A percentile compares a stretch with the other conserved stretches of the same genome.
phyloP scores from a whole-genome alignment of 305 asterid genomes.

The Andrographis paniculata region DNA sequence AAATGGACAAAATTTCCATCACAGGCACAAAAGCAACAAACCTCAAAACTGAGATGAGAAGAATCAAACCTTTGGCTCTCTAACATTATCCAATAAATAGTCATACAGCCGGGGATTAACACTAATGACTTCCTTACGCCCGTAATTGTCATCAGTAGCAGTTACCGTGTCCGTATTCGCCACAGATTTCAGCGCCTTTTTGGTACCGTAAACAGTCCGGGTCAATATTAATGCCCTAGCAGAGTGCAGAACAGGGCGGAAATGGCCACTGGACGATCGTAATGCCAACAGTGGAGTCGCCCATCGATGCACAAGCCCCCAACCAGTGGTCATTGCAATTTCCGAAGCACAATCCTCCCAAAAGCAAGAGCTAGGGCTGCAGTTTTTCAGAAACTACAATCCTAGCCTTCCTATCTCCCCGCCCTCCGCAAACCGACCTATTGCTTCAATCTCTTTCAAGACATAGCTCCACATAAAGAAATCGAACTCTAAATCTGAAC shows the following conservation, averaged over 20 bases:
- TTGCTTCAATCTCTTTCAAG: too few species aligned
- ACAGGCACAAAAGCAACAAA: slow-evolving; percentile 9
- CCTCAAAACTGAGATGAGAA: background rate
- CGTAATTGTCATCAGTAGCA: slow-evolving; percentile 44
- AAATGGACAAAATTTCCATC: slow-evolving; percentile 10
- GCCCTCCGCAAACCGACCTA: too few species aligned
- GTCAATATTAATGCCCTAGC: background rate
- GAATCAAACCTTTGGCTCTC: slow-evolving; percentile 65
- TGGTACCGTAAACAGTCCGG: slow-evolving; percentile 13
- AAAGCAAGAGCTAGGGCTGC: slow-evolving; percentile 19
- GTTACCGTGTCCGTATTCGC: slow-evolving; percentile 32
- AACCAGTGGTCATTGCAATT: slow-evolving; percentile 29
- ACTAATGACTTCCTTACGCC: slow-evolving; percentile 72
- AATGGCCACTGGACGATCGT: slow-evolving; percentile 15
- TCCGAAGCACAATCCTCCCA: slow-evolving; percentile 19
- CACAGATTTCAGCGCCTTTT: slow-evolving; percentile 29
- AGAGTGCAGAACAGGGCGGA: slow-evolving; percentile 18
- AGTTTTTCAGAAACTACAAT: too few species aligned
- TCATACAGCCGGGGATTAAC: slow-evolving; percentile 61
- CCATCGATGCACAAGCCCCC: slow-evolving; percentile 25
- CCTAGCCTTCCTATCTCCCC: too few species aligned
- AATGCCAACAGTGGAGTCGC: slow-evolving; percentile 20
- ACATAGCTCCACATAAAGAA: too few species aligned
- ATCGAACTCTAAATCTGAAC: too few species aligned
- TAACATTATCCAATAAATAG: slow-evolving; percentile 67